Evolutionary conservation across 768 basidiomycete genomes (phyloP).

Genomic region (Erythrobasidium yunnanense): DNA sequence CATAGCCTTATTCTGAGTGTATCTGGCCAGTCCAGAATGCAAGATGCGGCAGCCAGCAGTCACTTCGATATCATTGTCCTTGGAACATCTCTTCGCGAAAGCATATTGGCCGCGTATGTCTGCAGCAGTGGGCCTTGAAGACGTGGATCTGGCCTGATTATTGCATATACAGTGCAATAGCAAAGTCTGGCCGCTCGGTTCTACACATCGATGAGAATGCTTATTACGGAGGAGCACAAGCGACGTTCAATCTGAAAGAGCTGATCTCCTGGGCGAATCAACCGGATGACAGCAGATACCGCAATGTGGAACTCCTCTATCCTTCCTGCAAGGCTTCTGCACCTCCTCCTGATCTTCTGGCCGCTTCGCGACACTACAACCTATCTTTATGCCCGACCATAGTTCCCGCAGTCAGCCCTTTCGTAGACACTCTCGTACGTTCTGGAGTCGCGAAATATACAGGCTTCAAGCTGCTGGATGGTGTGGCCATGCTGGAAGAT

Average conservation of each 20-base stretch:
- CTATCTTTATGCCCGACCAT: slow-evolving; percentile 74
- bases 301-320: neutral
- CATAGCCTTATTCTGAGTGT: too few species aligned
- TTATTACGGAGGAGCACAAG: slow-evolving; percentile 75
- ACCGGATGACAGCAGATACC: neutral
- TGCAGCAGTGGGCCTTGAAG: neutral
- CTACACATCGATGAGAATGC: slow-evolving; percentile 74
- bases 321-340: slow-evolving; percentile 28
- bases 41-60: neutral
- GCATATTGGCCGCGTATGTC: slow-evolving; percentile 80
- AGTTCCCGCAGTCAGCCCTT: slow-evolving; percentile 64
- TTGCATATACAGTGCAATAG: slow-evolving; percentile 56
- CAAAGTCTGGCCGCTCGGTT: slow-evolving; percentile 74
- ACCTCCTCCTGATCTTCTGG: slow-evolving; percentile 41
- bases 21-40: too few species aligned
- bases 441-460: slow-evolving; percentile 84
- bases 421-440: slow-evolving; percentile 64
- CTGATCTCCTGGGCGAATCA: slow-evolving; percentile 56
- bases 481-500: slow-evolving; percentile 50
- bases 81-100: slow-evolving; percentile 56
- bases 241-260: slow-evolving; percentile 71
- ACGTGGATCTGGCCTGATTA: slow-evolving; percentile 25
- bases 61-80: slow-evolving; percentile 45
- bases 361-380: slow-evolving; percentile 64
- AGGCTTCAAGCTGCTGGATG: slow-evolving; percentile 70